Base-by-base conservation (phyloP, 2,329 filamentous ascomycete genomes). In the Ascocoryne sarcoides region DNA sequence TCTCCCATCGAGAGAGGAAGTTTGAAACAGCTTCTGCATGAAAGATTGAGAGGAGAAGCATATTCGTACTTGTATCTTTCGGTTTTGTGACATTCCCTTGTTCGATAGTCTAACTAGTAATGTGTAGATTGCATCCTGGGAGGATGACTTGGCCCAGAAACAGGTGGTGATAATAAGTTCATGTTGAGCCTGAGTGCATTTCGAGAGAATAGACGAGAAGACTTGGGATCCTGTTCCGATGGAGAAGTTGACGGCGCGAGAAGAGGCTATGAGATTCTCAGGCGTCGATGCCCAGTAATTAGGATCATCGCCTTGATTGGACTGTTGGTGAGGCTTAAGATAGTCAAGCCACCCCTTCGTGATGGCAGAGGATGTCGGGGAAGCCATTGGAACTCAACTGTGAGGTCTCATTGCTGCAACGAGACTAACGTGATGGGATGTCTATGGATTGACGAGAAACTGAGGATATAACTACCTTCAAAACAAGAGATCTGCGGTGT, bases 101-200 rank as follows among this genome's bases (percentile, higher is more conserved):
- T 59, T 52, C 1, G 82, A 84, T 7, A 92, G 68, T 37, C 65
- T 65, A 10, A 68, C 60, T 1, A 92, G 68, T 0, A 76, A 66
- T 3, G 72, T 63, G 29, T 65, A 68, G 10, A 92, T 64, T 0
- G 69, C 69, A 3, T 70, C 63, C 14, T 80, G 66, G 0, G 77
- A 80, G 1, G 69, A 61, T 0, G 84, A 89, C 0, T 66, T 65
- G 0, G 84, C 79, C 84, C 84, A 89, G 62, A 89, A 92, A 60
- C 85, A 90, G 7, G 85, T 90, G 5, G 88, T 82, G 31, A 92
- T 69, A 43, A 88, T 75, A 19, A 89, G 65, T 52, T 87, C 84
- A 35, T 69, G 62, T 26, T 71, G 65, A 2, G 84, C 79, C 1
- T 63, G 57, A 4, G 74, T 62, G 3, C 89, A 70, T 7, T 77